Conservation (phyloP, 2,329 filamentous ascomycete genomes). For the Monosporascus sp. region DNA sequence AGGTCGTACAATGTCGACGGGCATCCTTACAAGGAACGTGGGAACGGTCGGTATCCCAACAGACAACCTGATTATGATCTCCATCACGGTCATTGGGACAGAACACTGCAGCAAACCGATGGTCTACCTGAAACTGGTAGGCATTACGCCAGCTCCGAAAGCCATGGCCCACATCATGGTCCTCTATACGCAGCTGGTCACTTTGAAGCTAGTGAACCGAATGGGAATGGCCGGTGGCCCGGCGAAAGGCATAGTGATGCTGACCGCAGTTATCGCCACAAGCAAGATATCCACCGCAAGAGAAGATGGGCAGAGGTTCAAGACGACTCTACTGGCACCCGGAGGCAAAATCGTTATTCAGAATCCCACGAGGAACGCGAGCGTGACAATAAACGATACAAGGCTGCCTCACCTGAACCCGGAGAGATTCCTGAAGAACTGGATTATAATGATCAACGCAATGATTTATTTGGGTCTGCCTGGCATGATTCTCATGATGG, state of each 20-base stretch:
- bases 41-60: neutral
- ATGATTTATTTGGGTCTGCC: neutral
- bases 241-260: neutral
- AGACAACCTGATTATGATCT: neutral
- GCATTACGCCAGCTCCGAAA: neutral
- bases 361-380: slow-evolving; percentile 7
- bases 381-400: slow-evolving; percentile 12
- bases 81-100: neutral
- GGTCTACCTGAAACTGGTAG: neutral
- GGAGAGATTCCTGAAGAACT: slow-evolving; percentile 6
- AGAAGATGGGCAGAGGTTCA: slow-evolving; percentile 16
- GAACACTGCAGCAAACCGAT: neutral
- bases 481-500: neutral
- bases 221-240: slow-evolving; percentile 1
- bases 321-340: slow-evolving; percentile 1
- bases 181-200: slow-evolving; percentile 3
- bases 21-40: neutral
- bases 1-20: neutral
- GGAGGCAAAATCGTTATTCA: slow-evolving; percentile 4
- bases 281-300: slow-evolving; percentile 9
- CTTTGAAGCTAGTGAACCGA: slow-evolving; percentile 14
- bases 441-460: neutral
- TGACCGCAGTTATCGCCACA: slow-evolving; percentile 7
- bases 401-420: slow-evolving; percentile 19
- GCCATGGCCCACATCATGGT: neutral